A percentile compares a stretch with the other conserved stretches of the same genome.
Evolutionary conservation across 306 rosid species (phyloP).

Genomic region (Trichosanthes cucumerina): DNA sequence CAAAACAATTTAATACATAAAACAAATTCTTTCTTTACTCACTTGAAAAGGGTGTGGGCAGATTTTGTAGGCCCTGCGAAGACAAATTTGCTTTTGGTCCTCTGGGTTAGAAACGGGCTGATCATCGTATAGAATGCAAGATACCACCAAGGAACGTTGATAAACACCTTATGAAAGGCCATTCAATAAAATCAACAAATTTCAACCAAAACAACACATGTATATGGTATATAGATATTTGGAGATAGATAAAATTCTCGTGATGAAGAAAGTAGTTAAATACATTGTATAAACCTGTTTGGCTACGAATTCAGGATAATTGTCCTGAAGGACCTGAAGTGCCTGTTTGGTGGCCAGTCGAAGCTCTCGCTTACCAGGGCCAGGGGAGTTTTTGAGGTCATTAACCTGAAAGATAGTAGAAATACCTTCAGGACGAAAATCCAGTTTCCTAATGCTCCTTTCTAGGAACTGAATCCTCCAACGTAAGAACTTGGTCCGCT

Average conservation of each 20-base stretch:
- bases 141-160: constrained; percentile 63
- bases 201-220: not conserved
- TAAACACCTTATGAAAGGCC: constrained; percentile 28
- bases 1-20: not conserved
- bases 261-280: not conserved
- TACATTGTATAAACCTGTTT: constrained; percentile 45
- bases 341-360: constrained; percentile 74
- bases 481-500: constrained; percentile 47
- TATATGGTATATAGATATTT: too few species aligned
- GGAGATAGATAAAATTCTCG: not conserved
- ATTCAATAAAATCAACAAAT: not conserved
- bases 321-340: constrained; percentile 84
- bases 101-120: constrained; percentile 43
- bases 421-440: constrained; percentile 53
- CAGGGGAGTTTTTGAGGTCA: constrained; percentile 78
- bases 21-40: constrained; percentile 16
- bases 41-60: constrained; percentile 59
- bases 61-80: constrained; percentile 33
- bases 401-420: constrained; percentile 70
- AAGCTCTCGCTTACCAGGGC: constrained; percentile 67
- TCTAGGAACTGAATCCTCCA: constrained; percentile 86
- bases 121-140: constrained; percentile 42
- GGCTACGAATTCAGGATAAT: constrained; percentile 87
- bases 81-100: constrained; percentile 56
- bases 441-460: constrained; percentile 71